These are phyloP conservation scores for Fusarium sp. DNA, from an alignment of 2,329 filamentous ascomycete genomes.

Conservation along the genomic window DNA sequence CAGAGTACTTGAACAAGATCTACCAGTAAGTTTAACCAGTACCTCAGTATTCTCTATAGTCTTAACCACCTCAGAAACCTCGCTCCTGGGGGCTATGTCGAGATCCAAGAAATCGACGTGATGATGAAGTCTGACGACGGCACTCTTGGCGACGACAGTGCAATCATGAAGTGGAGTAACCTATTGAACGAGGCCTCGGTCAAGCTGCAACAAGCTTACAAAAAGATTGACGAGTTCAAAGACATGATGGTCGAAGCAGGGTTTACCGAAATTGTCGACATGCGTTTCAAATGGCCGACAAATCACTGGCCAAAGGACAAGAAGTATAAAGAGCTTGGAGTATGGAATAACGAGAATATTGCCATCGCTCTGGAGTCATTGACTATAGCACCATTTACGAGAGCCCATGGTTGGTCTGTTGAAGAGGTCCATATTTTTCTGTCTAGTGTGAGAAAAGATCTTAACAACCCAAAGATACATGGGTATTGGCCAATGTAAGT, in stretches of 20 bases:
- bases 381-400: slow-evolving; percentile 8
- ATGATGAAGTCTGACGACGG: not conserved
- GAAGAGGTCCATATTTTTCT: slow-evolving; percentile 13
- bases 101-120: slow-evolving; percentile 1
- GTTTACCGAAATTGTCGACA: not conserved
- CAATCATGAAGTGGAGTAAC: not conserved
- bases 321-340: slow-evolving; percentile 5
- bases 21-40: not conserved
- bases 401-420: slow-evolving; percentile 5
- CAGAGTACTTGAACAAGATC: not conserved
- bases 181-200: not conserved
- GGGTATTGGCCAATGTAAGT: slow-evolving; percentile 20
- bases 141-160: not conserved
- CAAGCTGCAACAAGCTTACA: not conserved
- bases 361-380: not conserved
- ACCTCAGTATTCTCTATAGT: not conserved
- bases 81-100: not conserved
- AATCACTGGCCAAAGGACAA: slow-evolving; percentile 18
- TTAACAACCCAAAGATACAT: slow-evolving; percentile 9
- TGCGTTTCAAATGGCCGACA: slow-evolving; percentile 2
- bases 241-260: not conserved
- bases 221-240: not conserved
- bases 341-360: slow-evolving; percentile 1
- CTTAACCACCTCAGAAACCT: not conserved
- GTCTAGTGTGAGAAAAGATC: slow-evolving; percentile 1